Conservation (phyloP, 805 yeast genomes). For the Saccharomycopsis amapae region DNA sequence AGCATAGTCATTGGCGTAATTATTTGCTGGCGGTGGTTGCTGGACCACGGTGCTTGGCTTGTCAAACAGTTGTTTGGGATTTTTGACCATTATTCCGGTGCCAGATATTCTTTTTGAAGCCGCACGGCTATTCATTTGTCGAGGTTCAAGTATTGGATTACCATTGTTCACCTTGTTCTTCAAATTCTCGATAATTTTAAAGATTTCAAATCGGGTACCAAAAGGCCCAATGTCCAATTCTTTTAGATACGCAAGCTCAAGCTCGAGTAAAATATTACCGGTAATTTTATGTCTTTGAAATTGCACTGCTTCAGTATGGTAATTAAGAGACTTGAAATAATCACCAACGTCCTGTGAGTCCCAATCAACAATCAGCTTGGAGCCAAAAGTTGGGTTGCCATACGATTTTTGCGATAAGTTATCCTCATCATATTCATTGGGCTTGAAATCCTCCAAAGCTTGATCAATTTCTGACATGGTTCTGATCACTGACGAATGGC, state of each 20-base stretch:
- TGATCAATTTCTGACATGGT: constrained; percentile 68
- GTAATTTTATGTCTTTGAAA: constrained; percentile 85
- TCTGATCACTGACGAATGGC: constrained; percentile 38
- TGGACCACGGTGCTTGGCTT: not conserved
- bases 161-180: constrained; percentile 24
- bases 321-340: constrained; percentile 66
- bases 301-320: constrained; percentile 64
- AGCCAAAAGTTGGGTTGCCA: constrained; percentile 19
- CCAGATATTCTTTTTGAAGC: not conserved
- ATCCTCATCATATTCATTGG: constrained; percentile 1
- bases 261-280: constrained; percentile 76
- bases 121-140: not conserved
- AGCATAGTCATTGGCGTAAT: not conserved
- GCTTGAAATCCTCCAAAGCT: constrained; percentile 48
- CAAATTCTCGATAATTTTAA: constrained; percentile 77
- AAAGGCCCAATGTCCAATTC: constrained; percentile 88
- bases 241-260: constrained; percentile 79
- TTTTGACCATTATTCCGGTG: constrained; percentile 1
- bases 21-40: not conserved
- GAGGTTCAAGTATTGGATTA: not conserved
- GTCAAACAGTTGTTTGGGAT: not conserved
- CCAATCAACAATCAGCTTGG: constrained; percentile 42
- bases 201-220: constrained; percentile 91
- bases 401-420: not conserved
- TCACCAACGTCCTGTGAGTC: constrained; percentile 77